Evolutionary conservation across 495 filamentous ascomycete genomes (phyloP), one percentile per base, ranked within the genome.

Genomic region (Aspergillus ellipticus): DNA sequence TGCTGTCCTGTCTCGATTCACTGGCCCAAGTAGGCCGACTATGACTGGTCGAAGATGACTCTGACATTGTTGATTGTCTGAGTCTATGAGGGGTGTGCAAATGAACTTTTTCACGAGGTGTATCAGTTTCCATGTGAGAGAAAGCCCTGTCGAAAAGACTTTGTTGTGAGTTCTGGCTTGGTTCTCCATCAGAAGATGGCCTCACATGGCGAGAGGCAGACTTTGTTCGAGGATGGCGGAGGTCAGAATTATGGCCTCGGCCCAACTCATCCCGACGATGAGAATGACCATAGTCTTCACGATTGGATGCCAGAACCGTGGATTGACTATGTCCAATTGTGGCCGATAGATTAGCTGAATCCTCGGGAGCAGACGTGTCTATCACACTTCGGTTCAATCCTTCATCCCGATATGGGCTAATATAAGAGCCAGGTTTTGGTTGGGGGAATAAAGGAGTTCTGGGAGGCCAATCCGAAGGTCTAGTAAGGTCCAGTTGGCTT

Each of bases 401-500:
- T 28, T 7, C 24, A 28, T 43, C 41, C 3, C 6, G n/a, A 19
- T 13, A 13, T 48, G 39, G 11, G 6, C 2, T n/a, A 0, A 15
- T 28, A 11, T 42, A 49, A 29, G 42, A 29, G 26, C 41, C 42
- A 37, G 35, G 29, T 21, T 52, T n/a, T n/a, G n/a, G 43, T 15
- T 33, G 39, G 13, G 51, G n/a, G 16, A 42, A 26, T n/a, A 52
- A 47, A 21, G 48, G 55, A 11, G 53, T 47, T 31, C 51, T 48
- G 26, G 60, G 31, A 16, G 51, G 42, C 58, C 64, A 66, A n/a
- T 77, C 66, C 29, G 69, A 63, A 24, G 71, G 70, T 56, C 66
- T 62, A 41, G 70, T 60, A 6, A 81, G 64, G 8, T 76, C 57
- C 20, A 81, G 47, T 26, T 72, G 56, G 43, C 55, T 70, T 20